These are phyloP conservation scores for Mucor saturninus DNA, from an alignment of 371 early-diverging fungal genomes.

Conservation along the genomic window DNA sequence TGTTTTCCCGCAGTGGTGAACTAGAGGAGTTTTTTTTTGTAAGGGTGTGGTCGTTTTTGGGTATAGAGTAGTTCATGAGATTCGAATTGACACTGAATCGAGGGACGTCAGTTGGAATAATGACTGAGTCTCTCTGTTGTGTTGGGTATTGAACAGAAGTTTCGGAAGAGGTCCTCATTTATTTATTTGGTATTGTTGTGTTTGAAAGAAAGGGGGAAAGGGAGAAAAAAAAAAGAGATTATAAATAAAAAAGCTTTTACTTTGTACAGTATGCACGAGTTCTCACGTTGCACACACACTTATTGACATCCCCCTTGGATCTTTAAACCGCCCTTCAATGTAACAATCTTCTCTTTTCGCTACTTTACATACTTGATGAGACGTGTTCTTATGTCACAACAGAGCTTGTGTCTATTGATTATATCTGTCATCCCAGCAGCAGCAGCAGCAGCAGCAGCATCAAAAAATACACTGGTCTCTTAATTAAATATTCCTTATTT, in stretches of 20 bases:
- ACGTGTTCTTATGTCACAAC: too few species aligned
- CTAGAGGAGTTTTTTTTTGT: not conserved
- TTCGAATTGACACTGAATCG: slow-evolving; percentile 56
- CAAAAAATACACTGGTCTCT: too few species aligned
- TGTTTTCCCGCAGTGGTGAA: not conserved
- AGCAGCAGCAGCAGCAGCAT: not conserved
- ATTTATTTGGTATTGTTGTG: not conserved
- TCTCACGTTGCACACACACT: slow-evolving; percentile 21
- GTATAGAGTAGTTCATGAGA: slow-evolving; percentile 61
- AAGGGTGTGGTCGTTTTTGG: slow-evolving; percentile 29
- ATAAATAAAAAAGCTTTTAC: slow-evolving; percentile 3
- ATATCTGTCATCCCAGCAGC: too few species aligned
- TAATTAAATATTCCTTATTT: too few species aligned
- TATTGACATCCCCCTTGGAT: slow-evolving; percentile 18
- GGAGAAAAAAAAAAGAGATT: not conserved
- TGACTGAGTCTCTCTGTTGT: slow-evolving; percentile 16
- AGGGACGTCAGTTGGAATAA: slow-evolving; percentile 20
- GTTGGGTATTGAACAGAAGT: slow-evolving; percentile 6
- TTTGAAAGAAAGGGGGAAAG: not conserved
- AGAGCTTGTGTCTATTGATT: too few species aligned
- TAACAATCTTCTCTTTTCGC: not conserved
- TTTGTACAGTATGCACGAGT: slow-evolving; percentile 21
- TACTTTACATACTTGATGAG: too few species aligned
- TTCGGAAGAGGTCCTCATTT: slow-evolving; percentile 2
- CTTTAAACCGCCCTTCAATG: not conserved